Percentiles rank a stretch among this genome's conserved stretches.
Evolutionary conservation across 257 asterid genomes (phyloP).

Genomic region (Phtheirospermum japonicum): DNA sequence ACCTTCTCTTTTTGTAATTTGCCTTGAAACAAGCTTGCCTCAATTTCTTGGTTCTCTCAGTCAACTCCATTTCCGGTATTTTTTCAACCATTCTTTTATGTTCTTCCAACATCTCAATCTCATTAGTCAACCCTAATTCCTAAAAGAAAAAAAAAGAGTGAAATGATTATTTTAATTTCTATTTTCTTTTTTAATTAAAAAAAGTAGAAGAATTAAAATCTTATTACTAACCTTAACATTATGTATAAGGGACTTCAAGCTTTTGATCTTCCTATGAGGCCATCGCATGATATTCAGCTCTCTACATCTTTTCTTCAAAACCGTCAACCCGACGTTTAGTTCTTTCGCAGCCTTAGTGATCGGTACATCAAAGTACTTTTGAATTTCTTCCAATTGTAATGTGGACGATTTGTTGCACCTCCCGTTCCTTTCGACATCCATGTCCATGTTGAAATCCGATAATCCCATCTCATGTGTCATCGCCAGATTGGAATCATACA

Average conservation of each 20-base stretch:
- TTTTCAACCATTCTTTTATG: constrained; percentile 62
- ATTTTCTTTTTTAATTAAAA: too few relatives aligned
- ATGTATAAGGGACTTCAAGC: constrained; percentile 72
- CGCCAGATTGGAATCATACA: neutral
- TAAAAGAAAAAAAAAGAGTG: constrained; percentile 11
- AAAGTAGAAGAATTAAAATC: neutral
- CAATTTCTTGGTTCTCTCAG: constrained; percentile 71
- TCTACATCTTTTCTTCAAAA: constrained; percentile 76
- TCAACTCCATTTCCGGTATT: constrained; percentile 74
- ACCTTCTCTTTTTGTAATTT: constrained; percentile 81
- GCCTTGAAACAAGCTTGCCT: constrained; percentile 96
- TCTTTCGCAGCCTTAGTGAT: constrained; percentile 79
- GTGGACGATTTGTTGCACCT: constrained; percentile 41
- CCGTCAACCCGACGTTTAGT: constrained; percentile 72
- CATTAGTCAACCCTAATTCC: constrained; percentile 71
- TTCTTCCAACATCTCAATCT: constrained; percentile 70
- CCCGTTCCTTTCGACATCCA: constrained; percentile 19
- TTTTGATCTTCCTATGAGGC: constrained; percentile 93
- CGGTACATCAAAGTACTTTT: constrained; percentile 64
- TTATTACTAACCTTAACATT: constrained; percentile 55
- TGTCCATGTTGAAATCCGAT: neutral
- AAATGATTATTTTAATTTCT: neutral
- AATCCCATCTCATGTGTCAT: neutral
- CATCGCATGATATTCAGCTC: constrained; percentile 70
- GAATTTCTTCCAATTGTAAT: constrained; percentile 59